These are phyloP conservation scores for Gremmenia infestans DNA, from an alignment of 2,329 filamentous ascomycete species.

Conservation along the genomic window DNA sequence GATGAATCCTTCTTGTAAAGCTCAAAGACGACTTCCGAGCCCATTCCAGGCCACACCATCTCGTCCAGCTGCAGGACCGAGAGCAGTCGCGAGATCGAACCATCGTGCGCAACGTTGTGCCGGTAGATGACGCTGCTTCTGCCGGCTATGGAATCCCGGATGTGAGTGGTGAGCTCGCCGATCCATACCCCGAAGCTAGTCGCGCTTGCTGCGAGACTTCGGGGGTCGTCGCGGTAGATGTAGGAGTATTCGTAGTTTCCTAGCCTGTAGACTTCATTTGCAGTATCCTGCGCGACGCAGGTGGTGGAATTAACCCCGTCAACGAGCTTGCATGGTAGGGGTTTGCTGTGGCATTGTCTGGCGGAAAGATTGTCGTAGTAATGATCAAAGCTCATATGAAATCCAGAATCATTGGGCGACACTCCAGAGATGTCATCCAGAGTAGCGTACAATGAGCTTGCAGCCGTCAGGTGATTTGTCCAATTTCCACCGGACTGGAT, in stretches of 20 bases:
- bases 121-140: slow-evolving; percentile 49
- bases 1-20: slow-evolving; percentile 47
- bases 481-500: slow-evolving; percentile 50
- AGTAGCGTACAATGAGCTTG: slow-evolving; percentile 47
- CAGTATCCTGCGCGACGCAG: slow-evolving; percentile 59
- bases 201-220: slow-evolving; percentile 57
- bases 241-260: slow-evolving; percentile 79
- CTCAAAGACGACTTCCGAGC: slow-evolving; percentile 73
- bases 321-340: slow-evolving; percentile 61
- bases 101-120: slow-evolving; percentile 80
- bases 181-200: slow-evolving; percentile 67
- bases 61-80: slow-evolving; percentile 65
- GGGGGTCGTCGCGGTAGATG: slow-evolving; percentile 63
- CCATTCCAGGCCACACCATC: slow-evolving; percentile 87
- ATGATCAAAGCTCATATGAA: slow-evolving; percentile 71
- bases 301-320: slow-evolving; percentile 40
- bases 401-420: slow-evolving; percentile 47
- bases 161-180: slow-evolving; percentile 62
- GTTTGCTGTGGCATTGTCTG: slow-evolving; percentile 68
- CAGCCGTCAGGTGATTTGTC: slow-evolving; percentile 57
- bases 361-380: slow-evolving; percentile 83
- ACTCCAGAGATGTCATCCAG: slow-evolving; percentile 69
- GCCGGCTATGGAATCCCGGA: slow-evolving; percentile 49
- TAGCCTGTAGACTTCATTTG: slow-evolving; percentile 67
- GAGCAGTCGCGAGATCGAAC: slow-evolving; percentile 62